phyloP scores from a whole-genome alignment of 2,329 filamentous ascomycete species.

The Lasiodiplodia sp. region DNA sequence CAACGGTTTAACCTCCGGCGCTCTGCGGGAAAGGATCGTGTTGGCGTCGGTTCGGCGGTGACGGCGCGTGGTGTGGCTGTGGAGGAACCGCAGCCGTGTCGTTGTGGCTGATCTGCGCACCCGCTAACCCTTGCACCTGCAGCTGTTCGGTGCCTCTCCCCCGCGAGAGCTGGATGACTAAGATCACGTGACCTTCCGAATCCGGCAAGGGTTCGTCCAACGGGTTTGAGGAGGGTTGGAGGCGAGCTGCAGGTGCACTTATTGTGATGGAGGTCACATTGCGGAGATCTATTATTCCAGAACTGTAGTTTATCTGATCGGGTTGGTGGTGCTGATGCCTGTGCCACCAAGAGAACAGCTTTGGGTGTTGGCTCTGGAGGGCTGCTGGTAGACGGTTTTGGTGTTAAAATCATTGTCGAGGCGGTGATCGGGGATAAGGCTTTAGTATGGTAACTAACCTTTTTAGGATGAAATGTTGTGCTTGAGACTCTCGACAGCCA shows the following conservation, averaged over 20 bases:
- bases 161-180: neutral
- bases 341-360: no score
- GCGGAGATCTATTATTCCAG: neutral
- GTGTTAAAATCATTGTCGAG: neutral
- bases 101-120: neutral
- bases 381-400: neutral
- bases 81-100: neutral
- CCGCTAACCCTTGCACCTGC: conserved; percentile 4
- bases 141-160: neutral
- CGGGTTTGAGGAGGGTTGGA: neutral
- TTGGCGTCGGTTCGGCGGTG: neutral
- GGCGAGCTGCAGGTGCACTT: neutral
- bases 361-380: neutral
- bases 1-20: neutral
- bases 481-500: neutral
- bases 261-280: neutral
- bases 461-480: neutral
- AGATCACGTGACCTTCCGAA: neutral
- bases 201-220: neutral
- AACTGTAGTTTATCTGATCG: neutral
- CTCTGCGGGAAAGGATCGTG: neutral
- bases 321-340: no score
- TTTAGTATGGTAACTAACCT: neutral
- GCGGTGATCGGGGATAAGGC: neutral
- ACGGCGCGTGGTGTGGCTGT: neutral